A percentile compares a stretch with the other conserved stretches of the same genome.
These are phyloP conservation scores for Tephrocybe rancida DNA, from an alignment of 768 basidiomycete genomes.

Conservation along the genomic window DNA sequence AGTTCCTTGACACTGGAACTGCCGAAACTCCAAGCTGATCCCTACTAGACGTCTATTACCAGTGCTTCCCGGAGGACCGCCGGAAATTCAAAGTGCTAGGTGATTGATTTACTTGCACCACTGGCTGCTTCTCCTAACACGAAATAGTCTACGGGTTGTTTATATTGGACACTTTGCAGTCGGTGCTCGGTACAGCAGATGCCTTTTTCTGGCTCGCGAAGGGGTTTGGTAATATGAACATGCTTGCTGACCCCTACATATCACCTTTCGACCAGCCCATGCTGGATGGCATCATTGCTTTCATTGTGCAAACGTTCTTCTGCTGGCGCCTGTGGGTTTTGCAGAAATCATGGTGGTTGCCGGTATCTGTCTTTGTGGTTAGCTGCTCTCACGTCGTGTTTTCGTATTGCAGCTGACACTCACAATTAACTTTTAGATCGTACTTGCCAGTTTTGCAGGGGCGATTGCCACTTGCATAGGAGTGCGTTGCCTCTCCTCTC, in stretches of 20 bases:
- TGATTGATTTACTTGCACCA: background rate
- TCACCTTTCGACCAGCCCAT: constrained; percentile 11
- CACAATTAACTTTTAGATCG: background rate
- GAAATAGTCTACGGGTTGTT: constrained; percentile 1
- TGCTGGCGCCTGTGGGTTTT: constrained; percentile 14
- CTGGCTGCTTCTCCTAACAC: no score
- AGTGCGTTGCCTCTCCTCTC: background rate
- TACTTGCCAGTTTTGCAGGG: constrained; percentile 3
- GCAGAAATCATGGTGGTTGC: constrained; percentile 9
- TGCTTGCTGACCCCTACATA: constrained; percentile 12
- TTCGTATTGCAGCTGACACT: background rate
- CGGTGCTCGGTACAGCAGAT: constrained; percentile 4
- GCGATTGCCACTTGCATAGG: constrained; percentile 12
- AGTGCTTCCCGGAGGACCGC: background rate
- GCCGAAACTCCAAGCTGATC: background rate
- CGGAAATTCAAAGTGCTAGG: background rate
- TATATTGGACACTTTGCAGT: background rate
- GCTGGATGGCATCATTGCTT: constrained; percentile 15
- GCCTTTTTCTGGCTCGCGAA: constrained; percentile 12
- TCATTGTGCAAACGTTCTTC: constrained; percentile 10
- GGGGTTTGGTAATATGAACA: constrained; percentile 1
- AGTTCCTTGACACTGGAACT: no score
- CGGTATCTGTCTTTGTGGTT: constrained; percentile 1
- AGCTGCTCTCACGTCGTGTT: no score
- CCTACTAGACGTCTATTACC: background rate